phyloP scores from a whole-genome alignment of 78 protist species.

The Planoprotostelium fungivorum region DNA sequence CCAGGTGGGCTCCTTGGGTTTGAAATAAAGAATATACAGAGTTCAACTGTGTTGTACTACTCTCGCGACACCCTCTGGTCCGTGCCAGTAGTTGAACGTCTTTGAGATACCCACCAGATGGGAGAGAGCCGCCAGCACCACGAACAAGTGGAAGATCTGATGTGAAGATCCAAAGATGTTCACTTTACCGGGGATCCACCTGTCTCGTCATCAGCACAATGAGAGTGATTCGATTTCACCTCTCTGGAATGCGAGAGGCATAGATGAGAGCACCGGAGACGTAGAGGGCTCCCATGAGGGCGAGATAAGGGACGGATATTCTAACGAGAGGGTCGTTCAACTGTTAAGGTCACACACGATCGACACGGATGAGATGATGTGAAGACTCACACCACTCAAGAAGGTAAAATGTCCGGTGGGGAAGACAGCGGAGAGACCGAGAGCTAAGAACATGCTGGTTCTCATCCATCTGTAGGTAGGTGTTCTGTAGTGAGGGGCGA shows the following conservation, averaged over 20 bases:
- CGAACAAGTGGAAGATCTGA: not conserved
- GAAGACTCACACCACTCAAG: not conserved
- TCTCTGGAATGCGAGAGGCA: not conserved
- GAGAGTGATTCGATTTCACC: not conserved
- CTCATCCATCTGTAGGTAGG: not conserved
- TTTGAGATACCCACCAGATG: not conserved
- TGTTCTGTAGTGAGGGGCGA: not conserved
- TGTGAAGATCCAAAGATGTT: not conserved
- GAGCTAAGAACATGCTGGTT: not conserved
- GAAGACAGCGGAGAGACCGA: not conserved
- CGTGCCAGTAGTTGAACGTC: not conserved
- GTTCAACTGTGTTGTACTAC: no score
- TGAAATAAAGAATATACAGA: no score
- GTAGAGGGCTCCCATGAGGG: not conserved
- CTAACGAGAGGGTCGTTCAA: not conserved
- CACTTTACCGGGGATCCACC: not conserved
- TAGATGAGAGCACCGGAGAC: not conserved
- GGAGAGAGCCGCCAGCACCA: not conserved
- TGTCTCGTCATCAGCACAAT: not conserved
- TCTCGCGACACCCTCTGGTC: no score
- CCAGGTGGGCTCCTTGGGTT: constrained; percentile 21
- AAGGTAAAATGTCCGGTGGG: not conserved
- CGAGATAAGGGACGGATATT: not conserved
- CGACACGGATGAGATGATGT: not conserved
- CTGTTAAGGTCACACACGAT: not conserved